Conservation (phyloP, 805 yeast species). For the Sugiyamaella smithiae region DNA sequence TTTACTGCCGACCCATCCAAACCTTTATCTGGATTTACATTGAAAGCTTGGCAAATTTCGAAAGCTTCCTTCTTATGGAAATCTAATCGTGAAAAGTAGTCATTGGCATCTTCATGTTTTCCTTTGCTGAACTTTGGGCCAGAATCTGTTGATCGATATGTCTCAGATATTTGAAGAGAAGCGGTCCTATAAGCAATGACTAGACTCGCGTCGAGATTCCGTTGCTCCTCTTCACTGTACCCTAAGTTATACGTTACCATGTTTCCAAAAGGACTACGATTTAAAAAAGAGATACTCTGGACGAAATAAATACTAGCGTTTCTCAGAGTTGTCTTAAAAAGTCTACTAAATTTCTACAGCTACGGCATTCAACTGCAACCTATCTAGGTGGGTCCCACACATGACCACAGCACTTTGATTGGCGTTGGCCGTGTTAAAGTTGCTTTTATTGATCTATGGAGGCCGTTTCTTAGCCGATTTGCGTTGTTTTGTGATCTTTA, state of each 20-base stretch:
- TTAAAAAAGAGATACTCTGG: too few species aligned
- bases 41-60: slow-evolving; percentile 11
- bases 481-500: too few species aligned
- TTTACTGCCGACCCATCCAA: slow-evolving; percentile 1
- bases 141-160: slow-evolving; percentile 2
- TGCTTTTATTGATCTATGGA: too few species aligned
- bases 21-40: background rate
- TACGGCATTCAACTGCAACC: too few species aligned
- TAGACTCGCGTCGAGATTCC: background rate
- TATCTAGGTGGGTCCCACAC: too few species aligned
- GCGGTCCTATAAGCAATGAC: slow-evolving; percentile 11
- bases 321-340: too few species aligned
- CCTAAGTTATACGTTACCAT: background rate
- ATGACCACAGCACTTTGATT: too few species aligned
- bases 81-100: slow-evolving; percentile 14
- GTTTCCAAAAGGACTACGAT: too few species aligned
- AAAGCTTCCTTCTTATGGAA: slow-evolving; percentile 6
- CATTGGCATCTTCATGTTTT: slow-evolving; percentile 2
- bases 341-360: too few species aligned
- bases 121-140: background rate
- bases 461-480: too few species aligned
- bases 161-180: slow-evolving; percentile 13
- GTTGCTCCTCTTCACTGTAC: background rate
- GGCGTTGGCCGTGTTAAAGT: too few species aligned
- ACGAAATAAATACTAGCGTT: too few species aligned